Evolutionary conservation across 2,329 filamentous ascomycete species (phyloP), one percentile per base, ranked within the genome.

Genomic region (Aspergillus brunneoviolaceus): DNA sequence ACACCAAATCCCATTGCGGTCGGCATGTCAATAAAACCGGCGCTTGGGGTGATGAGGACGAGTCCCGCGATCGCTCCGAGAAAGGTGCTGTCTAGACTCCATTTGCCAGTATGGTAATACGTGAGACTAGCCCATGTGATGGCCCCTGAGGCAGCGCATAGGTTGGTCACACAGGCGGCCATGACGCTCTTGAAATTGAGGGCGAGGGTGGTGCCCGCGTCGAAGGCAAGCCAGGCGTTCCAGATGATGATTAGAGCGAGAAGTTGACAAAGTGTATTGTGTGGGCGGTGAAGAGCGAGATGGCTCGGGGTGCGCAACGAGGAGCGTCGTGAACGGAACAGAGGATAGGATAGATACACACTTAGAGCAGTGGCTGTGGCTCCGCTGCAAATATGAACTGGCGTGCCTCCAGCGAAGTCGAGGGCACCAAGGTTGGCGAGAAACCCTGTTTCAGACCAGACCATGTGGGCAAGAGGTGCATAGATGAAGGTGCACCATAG

Each of bases 41-140:
- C 81, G 1, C 79, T 73, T 0, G 81, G 81, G 0, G 81, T 83
- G 54, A 84, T 83, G 75, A 83, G 81, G 23, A 84, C 80, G 4
- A 84, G 72, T 0, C 81, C 81, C 0, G 81, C 73, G n/a, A 84
- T 81, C 0, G 81, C 81, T 10, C 82, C 81, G 76, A 83, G 80
- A 68, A 83, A 83, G 4, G 77, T 81, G 3, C 77, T 76, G 61
- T 83, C 81, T 9, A 83, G 65, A 19, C 79, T 81, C 79, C 80
- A 83, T 60, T 69, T 72, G 16, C 73, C 77, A 6, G 71, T 73
- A 57, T 77, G 80, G 33, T 72, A 69, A 60, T 77, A 82, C 1
- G 79, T 80, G 47, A 81, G 76, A 21, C 72, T 61, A 35, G 77
- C 77, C 80, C 81, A 82, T 1, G 80, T 82, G 47, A 82, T 59